phyloP scores from a whole-genome alignment of 2,329 filamentous ascomycete species.

The Thelonectria discophora region DNA sequence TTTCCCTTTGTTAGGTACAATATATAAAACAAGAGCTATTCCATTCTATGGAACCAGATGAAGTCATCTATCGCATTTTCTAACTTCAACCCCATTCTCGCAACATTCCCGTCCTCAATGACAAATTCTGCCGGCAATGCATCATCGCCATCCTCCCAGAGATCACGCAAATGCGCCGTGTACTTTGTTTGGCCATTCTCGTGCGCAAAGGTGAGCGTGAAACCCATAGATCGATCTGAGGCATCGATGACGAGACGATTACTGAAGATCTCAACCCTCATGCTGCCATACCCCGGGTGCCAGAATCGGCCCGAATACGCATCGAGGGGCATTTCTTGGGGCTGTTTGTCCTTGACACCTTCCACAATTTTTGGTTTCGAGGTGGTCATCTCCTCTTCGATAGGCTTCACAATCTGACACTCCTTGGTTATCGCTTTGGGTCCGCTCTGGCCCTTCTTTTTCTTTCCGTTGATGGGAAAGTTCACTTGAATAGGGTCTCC shows the following conservation, averaged over 20 bases:
- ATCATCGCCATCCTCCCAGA: constrained; percentile 27
- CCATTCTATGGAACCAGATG: constrained; percentile 36
- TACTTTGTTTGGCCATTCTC: constrained; percentile 30
- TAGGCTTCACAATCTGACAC: neutral
- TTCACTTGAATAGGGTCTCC: neutral
- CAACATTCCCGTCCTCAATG: constrained; percentile 21
- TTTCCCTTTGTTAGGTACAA: no score
- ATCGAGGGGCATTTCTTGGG: constrained; percentile 18
- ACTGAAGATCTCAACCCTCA: constrained; percentile 34
- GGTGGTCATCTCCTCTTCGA: accelerated
- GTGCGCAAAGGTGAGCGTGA: constrained; percentile 37
- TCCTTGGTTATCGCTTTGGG: neutral
- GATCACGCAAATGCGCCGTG: constrained; percentile 29
- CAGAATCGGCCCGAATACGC: constrained; percentile 38
- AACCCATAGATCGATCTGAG: constrained; percentile 41
- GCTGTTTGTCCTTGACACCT: neutral
- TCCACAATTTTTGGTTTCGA: no score
- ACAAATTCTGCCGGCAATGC: constrained; percentile 30
- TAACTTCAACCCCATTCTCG: constrained; percentile 32
- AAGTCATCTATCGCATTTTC: constrained; percentile 27
- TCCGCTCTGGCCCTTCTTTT: neutral
- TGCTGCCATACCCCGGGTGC: constrained; percentile 40
- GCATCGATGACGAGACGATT: constrained; percentile 39
- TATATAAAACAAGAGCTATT: neutral
- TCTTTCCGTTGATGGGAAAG: neutral